Evolutionary conservation across 1,284 basidiomycete genomes (phyloP).

Genomic region (Leccinum insolens): DNA sequence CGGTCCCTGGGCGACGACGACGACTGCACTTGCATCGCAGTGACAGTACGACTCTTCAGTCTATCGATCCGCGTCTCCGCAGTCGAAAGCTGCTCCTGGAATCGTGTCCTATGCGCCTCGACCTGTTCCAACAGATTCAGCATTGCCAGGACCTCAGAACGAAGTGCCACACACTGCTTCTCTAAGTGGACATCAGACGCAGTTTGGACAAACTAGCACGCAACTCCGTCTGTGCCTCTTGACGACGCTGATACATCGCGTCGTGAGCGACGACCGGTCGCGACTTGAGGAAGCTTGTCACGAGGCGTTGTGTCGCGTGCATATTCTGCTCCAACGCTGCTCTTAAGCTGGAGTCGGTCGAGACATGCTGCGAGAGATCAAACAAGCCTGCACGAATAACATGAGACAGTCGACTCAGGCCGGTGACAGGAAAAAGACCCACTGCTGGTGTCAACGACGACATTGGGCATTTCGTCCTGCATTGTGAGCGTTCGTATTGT

Average conservation of each 20-base stretch:
- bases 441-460: conserved; percentile 51
- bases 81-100: conserved; percentile 58
- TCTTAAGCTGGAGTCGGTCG: conserved; percentile 51
- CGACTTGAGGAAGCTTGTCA: conserved; percentile 59
- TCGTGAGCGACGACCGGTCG: conserved; percentile 29
- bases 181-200: conserved; percentile 16
- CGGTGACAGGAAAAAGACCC: conserved; percentile 4
- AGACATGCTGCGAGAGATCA: conserved; percentile 56
- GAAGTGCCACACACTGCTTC: conserved; percentile 56
- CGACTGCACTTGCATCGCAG: conserved; percentile 41
- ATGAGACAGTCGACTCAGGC: neutral
- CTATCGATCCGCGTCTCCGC: conserved; percentile 77
- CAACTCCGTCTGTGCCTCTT: conserved; percentile 66
- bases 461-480: conserved; percentile 52
- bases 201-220: conserved; percentile 6
- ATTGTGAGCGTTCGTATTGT: conserved; percentile 66
- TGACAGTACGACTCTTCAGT: conserved; percentile 64
- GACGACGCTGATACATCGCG: conserved; percentile 46
- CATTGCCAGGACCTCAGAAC: conserved; percentile 63
- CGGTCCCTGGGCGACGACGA: conserved; percentile 41
- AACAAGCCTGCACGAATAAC: conserved; percentile 38
- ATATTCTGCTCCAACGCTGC: conserved; percentile 56
- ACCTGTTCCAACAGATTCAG: conserved; percentile 59
- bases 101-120: conserved; percentile 55
- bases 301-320: conserved; percentile 60